Evolutionary conservation across 345 rosid genomes (phyloP).

Genomic region (Trapa incisa): DNA sequence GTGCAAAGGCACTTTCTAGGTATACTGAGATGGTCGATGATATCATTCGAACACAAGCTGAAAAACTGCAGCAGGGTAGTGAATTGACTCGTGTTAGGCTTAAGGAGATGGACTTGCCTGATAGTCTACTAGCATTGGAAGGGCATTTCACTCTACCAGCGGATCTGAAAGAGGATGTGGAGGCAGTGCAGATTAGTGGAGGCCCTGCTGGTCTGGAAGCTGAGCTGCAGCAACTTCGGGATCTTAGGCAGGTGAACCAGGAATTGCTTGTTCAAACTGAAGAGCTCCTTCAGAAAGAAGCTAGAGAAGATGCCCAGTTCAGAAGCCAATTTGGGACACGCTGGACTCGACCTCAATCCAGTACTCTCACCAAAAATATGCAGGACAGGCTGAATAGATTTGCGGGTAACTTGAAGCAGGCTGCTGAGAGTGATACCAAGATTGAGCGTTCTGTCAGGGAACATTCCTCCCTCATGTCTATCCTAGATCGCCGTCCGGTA

Average conservation of each 20-base stretch:
- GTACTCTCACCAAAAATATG: constrained; percentile 88
- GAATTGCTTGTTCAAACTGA: constrained; percentile 86
- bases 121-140: constrained; percentile 84
- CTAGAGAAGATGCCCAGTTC: constrained; percentile 82
- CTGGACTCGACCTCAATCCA: constrained; percentile 98
- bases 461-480: constrained; percentile 64
- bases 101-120: constrained; percentile 98
- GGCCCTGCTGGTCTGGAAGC: constrained; percentile 88
- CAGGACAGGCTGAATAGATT: constrained; percentile 87
- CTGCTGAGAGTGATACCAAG: constrained; percentile 87
- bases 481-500: constrained; percentile 86
- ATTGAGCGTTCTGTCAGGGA: constrained; percentile 94
- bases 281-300: constrained; percentile 95
- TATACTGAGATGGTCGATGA: constrained; percentile 98
- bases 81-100: constrained; percentile 89
- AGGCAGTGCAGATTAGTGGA: constrained; percentile 89
- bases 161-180: constrained; percentile 85
- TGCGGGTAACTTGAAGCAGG: constrained; percentile 94
- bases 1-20: constrained; percentile 96
- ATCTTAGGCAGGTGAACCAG: constrained; percentile 86
- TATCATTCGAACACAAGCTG: constrained; percentile 84
- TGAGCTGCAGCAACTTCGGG: constrained; percentile 86
- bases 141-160: constrained; percentile 55
- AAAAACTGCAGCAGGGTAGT: constrained; percentile 92
- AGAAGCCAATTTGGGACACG: constrained; percentile 97